Evolutionary conservation across 768 basidiomycete species (phyloP), one percentile per base, ranked within the genome.

Genomic region (Steccherinum ochraceum): DNA sequence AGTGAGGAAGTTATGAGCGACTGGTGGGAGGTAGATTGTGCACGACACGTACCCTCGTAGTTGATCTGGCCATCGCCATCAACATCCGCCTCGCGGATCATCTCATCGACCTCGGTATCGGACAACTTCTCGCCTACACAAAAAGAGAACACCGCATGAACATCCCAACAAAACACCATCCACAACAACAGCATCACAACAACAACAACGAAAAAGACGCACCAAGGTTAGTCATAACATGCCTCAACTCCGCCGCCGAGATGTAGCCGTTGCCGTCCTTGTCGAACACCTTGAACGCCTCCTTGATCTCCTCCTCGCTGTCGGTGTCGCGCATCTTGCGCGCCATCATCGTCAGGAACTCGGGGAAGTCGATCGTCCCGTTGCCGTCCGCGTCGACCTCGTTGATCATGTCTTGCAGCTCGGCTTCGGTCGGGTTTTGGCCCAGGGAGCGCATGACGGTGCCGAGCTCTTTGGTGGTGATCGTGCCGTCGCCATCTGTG

Each of bases 201-300:
- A n/a, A n/a, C n/a, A 52, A 20, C 24, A 44, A 10, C 21, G 16
- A 18, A 18, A 25, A 24, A n/a, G 58, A 63, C 81, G 48, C 58
- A 88, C 91, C 88, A 52, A 96, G 77, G 65, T 83, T 91, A 56
- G 79, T 86, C 94, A 97, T 95, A 60, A 96, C 91, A 60, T 88
- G 84, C 64, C 85, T 78, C 67, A 96, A 69, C 74, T 97, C 94
- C 1, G 83, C 83, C 3, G 88, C 81, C 27, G 78, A 85, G 70
- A 97, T 96, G 63, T 76, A 88, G 16, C 93, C 94, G 61, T 92
- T 93, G 12, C 89, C 89, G 63, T 97, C 91, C 80, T 91, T 93
- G 71, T 97, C 94, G 61, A 96, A 96, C 49, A 93, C 91, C 69
- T 88, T 89, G 81, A 98, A 98, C 21, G 95, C 95, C 75, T 94